Conservation (phyloP, 139 green algal genomes). For the Medakamo hakoo region DNA sequence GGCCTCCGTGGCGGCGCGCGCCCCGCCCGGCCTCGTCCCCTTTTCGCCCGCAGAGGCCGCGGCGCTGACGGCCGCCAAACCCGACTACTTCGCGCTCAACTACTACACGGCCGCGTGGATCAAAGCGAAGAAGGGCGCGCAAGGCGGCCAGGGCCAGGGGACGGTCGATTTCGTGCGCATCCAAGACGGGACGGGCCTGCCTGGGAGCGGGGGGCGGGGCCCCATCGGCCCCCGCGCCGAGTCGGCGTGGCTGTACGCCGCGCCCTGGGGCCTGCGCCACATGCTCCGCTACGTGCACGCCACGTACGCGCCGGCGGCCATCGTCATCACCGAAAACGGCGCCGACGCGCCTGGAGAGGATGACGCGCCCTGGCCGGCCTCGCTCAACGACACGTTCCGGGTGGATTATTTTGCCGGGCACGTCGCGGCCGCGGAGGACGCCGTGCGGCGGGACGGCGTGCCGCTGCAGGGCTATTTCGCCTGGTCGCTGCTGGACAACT, state of each 20-base stretch:
- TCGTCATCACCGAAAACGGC: constrained; percentile 26
- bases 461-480: constrained; percentile 16
- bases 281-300: constrained; percentile 14
- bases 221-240: constrained; percentile 5
- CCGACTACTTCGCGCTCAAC: constrained; percentile 3
- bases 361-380: not conserved
- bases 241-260: constrained; percentile 16
- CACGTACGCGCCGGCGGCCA: constrained; percentile 12
- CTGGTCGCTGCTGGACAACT: constrained; percentile 29
- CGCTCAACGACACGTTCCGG: constrained; percentile 15
- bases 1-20: not conserved
- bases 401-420: constrained; percentile 15
- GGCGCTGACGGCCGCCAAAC: not conserved
- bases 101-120: not conserved
- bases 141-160: too few relatives aligned
- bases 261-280: constrained; percentile 21
- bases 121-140: too few relatives aligned
- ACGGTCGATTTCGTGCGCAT: too few relatives aligned
- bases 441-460: constrained; percentile 9
- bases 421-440: constrained; percentile 1
- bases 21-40: not conserved
- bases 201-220: not conserved
- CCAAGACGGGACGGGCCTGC: too few relatives aligned
- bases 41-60: not conserved
- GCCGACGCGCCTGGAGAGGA: constrained; percentile 7